Evolutionary conservation across 441 rosid species (phyloP), one percentile per base, ranked within the genome.

Genomic region (California macrophylla): DNA sequence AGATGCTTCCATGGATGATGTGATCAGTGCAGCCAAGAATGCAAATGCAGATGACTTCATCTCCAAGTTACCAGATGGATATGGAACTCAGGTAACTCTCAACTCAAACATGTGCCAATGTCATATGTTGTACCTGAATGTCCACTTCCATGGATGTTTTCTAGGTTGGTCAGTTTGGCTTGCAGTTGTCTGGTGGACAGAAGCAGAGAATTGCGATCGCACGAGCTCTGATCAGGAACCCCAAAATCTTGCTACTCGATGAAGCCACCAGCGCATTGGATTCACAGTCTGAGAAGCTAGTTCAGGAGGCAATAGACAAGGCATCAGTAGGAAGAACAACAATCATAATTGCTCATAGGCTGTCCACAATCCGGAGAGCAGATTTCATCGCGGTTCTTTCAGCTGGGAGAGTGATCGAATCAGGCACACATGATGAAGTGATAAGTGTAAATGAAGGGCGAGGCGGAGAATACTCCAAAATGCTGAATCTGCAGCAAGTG

Each of bases 1-100:
- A 80, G 91, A 87, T 73, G 88, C 89, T 5, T 82, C 89, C 21
- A 76, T 77, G 80, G 91, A 86, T 3, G 87, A 86, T 13, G 86
- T 85, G 29, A 76, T 82, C 36, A 24, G 63, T 16, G 87, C 93
- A 56, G 88, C 91, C 7, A 85, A 83, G 78, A 80, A 74, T 0
- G 88, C 89, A 60, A 86, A 86, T 76, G 91, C 89, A 8, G 89
- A 88, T 66, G 93, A 88, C 77, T 88, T 88, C 82, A 85, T 88
- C 23, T 66, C 74, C 54, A 88, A 80, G 81, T 79, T 88, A 63
- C 83, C 86, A 10, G 88, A 88, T 23, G 88, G 87, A 70, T 88
- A 86, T 75, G 88, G 86, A 70, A 85, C 91, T 71, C 81, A 88
- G 54, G 93, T 88, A 78, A 79, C 73, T 4, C 38, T 40, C 40